Conservation (phyloP, 1,139 yeast genomes). For the Suhomyces bribrorum region DNA sequence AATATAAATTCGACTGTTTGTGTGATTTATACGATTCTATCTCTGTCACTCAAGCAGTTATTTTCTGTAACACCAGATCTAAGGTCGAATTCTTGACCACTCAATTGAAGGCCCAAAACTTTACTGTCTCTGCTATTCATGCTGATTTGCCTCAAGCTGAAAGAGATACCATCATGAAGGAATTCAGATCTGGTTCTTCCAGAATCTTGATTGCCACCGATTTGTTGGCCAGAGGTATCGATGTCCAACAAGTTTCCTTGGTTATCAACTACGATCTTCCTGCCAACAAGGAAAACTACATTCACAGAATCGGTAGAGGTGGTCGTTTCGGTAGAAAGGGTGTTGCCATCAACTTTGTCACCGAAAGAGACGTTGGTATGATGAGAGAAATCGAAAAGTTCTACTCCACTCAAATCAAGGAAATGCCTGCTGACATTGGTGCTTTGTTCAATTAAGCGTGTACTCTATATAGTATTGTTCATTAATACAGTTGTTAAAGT, state of each 20-base stretch:
- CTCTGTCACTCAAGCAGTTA: conserved; percentile 98
- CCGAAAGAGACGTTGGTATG: conserved; percentile 86
- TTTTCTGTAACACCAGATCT: conserved; percentile 98
- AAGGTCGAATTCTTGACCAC: conserved; percentile 95
- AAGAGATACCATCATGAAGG: conserved; percentile 98
- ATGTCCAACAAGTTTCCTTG: conserved; percentile 97
- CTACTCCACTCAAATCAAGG: conserved; percentile 97
- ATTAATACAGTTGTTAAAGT: conserved; percentile 3
- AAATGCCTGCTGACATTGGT: conserved; percentile 94
- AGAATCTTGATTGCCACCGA: conserved; percentile 97
- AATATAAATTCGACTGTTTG: conserved; percentile 91
- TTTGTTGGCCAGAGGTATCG: conserved; percentile 99
- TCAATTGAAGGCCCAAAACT: conserved; percentile 80
- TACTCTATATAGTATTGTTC: conserved; percentile 7
- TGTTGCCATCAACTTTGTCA: conserved; percentile 98
- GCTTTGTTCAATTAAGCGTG: conserved; percentile 61
- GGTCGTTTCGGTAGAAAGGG: conserved; percentile 99
- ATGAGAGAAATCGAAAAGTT: conserved; percentile 97
- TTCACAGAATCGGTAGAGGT: conserved; percentile 99
- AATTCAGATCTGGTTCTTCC: conserved; percentile 97
- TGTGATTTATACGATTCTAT: conserved; percentile 96
- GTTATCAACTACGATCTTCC: conserved; percentile 98
- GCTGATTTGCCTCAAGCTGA: conserved; percentile 96
- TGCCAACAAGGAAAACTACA: conserved; percentile 95
- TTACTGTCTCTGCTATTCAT: conserved; percentile 96